These are phyloP conservation scores for Chrysoporthe puriensis DNA, from an alignment of 2,329 filamentous ascomycete genomes.

Conservation along the genomic window DNA sequence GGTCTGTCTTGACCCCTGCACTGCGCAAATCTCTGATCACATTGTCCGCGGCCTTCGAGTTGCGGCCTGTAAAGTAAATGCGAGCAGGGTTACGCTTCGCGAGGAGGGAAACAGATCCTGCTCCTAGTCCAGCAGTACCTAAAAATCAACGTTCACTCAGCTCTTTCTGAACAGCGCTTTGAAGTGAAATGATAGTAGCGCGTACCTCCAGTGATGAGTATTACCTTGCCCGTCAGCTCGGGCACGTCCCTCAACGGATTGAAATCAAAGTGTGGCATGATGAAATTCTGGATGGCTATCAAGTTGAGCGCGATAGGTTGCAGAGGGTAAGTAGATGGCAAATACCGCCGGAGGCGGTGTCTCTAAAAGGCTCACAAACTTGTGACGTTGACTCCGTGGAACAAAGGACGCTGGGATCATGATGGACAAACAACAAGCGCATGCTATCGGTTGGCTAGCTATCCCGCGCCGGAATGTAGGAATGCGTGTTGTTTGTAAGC, in stretches of 20 bases:
- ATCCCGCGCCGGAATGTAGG: too few relatives aligned
- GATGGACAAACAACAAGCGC: too few relatives aligned
- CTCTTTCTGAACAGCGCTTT: too few relatives aligned
- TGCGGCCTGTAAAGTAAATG: slow-evolving; percentile 42
- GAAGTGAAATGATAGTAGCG: background rate
- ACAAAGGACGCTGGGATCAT: too few relatives aligned
- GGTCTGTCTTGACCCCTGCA: slow-evolving; percentile 23
- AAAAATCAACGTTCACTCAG: background rate
- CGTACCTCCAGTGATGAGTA: slow-evolving; percentile 19
- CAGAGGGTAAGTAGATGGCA: too few relatives aligned
- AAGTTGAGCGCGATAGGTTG: too few relatives aligned
- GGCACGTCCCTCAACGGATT: background rate
- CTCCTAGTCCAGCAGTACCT: slow-evolving; percentile 19
- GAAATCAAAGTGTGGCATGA: background rate
- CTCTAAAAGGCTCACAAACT: too few relatives aligned
- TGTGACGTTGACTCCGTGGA: too few relatives aligned
- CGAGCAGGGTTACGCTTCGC: slow-evolving; percentile 6
- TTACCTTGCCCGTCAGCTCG: slow-evolving; percentile 9
- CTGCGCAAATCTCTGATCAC: slow-evolving; percentile 40
- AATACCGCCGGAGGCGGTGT: too few relatives aligned
- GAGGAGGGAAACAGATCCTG: background rate
- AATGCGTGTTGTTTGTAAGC: too few relatives aligned
- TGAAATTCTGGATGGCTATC: too few relatives aligned
- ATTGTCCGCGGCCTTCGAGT: slow-evolving; percentile 42
- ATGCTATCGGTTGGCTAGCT: too few relatives aligned